phyloP scores from a whole-genome alignment of 495 filamentous ascomycete species.

The Usnea hakonensis region DNA sequence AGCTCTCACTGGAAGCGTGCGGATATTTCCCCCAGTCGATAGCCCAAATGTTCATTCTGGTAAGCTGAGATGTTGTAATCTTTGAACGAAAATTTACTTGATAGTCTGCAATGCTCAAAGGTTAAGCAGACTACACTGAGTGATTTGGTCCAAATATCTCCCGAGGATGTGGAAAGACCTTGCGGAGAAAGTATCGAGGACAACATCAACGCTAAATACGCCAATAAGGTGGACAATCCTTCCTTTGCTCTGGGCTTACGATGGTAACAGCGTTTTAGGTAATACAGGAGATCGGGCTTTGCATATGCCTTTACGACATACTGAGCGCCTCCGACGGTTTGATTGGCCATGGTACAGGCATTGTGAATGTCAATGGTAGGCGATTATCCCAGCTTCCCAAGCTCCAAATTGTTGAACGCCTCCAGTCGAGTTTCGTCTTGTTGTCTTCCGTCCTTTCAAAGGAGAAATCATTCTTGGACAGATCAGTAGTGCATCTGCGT shows the following conservation, averaged over 20 bases:
- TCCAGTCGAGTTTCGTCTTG: conserved; percentile 78
- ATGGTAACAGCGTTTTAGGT: conserved; percentile 33
- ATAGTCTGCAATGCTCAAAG: background rate
- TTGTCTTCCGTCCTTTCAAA: conserved; percentile 94
- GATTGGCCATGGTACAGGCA: conserved; percentile 81
- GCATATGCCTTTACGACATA: conserved; percentile 84
- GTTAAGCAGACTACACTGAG: conserved; percentile 53
- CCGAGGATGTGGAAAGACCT: conserved; percentile 73
- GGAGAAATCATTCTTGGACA: conserved; percentile 77
- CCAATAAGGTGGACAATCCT: conserved; percentile 63
- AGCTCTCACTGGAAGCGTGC: background rate
- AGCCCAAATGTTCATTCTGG: conserved; percentile 10
- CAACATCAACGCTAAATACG: conserved; percentile 90
- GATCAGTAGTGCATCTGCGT: conserved; percentile 60
- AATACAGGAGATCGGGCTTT: conserved; percentile 78
- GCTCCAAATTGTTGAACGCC: background rate
- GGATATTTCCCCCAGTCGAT: background rate
- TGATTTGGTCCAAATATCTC: conserved; percentile 85
- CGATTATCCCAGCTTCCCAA: background rate
- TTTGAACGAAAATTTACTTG: background rate
- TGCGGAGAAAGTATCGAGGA: conserved; percentile 78
- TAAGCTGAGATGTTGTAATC: background rate
- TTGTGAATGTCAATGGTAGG: conserved; percentile 85
- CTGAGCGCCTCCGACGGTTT: conserved; percentile 80
- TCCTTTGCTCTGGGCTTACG: background rate